These are phyloP conservation scores for Acanthamoeba royreba DNA, from an alignment of 208 protist genomes.

Conservation along the genomic window DNA sequence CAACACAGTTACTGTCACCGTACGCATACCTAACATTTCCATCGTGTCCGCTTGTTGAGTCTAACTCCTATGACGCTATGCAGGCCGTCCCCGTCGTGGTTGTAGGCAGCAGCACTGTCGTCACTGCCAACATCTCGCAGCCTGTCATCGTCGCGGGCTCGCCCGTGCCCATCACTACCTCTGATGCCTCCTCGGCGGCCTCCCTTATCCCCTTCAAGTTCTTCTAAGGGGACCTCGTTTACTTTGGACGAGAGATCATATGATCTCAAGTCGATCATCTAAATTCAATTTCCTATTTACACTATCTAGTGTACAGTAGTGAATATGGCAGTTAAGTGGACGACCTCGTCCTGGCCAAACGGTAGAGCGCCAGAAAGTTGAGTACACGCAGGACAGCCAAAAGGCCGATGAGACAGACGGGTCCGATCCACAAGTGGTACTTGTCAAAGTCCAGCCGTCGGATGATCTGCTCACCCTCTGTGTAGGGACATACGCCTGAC, in stretches of 20 bases:
- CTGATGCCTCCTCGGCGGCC: not conserved
- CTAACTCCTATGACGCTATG: too few species aligned
- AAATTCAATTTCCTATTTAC: too few species aligned
- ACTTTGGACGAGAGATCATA: not conserved
- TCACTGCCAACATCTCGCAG: not conserved
- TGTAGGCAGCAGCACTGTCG: not conserved
- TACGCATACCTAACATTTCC: not conserved
- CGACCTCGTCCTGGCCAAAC: not conserved
- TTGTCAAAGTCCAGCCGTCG: not conserved
- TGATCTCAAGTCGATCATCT: not conserved
- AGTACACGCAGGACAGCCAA: not conserved
- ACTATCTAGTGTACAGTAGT: too few species aligned
- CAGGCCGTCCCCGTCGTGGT: not conserved
- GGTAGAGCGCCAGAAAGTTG: not conserved
- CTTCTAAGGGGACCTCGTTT: not conserved
- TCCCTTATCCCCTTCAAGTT: not conserved
- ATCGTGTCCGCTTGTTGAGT: too few species aligned
- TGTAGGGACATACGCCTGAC: not conserved
- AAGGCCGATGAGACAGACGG: not conserved
- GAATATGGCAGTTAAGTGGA: too few species aligned
- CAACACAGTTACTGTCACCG: not conserved
- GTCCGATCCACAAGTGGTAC: constrained; percentile 19
- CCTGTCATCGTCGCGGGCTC: not conserved
- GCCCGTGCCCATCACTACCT: not conserved
- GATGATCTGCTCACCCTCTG: not conserved